Base-by-base conservation (phyloP, 148 eudicot genomes). In the Camellia granthamiana region DNA sequence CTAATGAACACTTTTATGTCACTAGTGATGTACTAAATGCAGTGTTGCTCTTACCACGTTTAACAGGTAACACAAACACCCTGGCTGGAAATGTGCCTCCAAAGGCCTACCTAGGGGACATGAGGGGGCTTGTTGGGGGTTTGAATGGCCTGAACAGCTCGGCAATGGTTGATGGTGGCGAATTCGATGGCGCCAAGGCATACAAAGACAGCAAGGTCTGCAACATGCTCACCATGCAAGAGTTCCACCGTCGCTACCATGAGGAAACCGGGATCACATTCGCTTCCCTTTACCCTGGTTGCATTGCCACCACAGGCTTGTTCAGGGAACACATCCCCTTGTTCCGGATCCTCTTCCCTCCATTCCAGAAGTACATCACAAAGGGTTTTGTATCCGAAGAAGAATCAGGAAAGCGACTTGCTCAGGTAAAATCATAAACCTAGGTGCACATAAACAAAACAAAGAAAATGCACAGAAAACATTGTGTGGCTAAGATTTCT, bases 221-320 rank as follows among this genome's bases (percentile, higher is more conserved):
- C 85, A 95, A 95, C 87, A 95, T 95, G 98, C 97, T 95, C 42
- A 95, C 97, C 8, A 94, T 95, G 97, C 98, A 93, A 81, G 98
- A 95, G 79, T 88, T 95, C 84, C 98, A 95, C 70, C 83, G 91
- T 47, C 95, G 97, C 5, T 92, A 77, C 89, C 97, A 95, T 18
- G 93, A 92, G 80, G 98, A 95, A 77, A 91, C 94, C 0, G 96
- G 97, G 51, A 82, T 95, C 78, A 87, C 94, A 6, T 95, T 95
- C 56, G 90, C 98, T n/a, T 95, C 98, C 38, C 91, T 95, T 19
- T 95, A 95, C 83, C 98, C 98, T 0, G 98, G 98, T 11, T 93
- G 98, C 80, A 95, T 95, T 72, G 98, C 98, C 42, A 90, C 90
- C 58, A 95, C 98, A 10, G 98, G 98, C 74, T 81, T 95, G 77